Evolutionary conservation across 2,329 filamentous ascomycete species (phyloP).

Genomic region (Rhynchosporium secalis): DNA sequence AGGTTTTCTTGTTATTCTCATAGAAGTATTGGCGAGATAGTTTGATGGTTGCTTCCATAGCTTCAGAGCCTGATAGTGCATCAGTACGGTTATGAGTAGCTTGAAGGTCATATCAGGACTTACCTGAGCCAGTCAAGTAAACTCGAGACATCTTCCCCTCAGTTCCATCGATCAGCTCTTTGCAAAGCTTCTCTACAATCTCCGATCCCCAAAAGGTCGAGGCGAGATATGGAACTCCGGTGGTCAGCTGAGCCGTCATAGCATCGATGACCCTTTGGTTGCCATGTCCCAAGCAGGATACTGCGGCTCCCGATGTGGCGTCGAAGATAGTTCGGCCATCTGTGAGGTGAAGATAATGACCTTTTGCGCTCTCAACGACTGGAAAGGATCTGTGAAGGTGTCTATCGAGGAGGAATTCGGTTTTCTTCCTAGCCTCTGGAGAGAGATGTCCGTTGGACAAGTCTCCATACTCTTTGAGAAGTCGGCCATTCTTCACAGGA

Average conservation of each 20-base stretch:
- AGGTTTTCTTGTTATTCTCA: slow-evolving; percentile 48
- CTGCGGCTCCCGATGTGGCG: slow-evolving; percentile 71
- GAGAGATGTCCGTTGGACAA: slow-evolving; percentile 9
- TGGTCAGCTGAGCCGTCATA: slow-evolving; percentile 57
- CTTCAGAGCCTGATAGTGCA: slow-evolving; percentile 57
- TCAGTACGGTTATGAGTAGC: not conserved
- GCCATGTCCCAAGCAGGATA: slow-evolving; percentile 69
- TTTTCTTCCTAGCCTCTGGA: slow-evolving; percentile 21
- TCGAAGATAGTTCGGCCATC: slow-evolving; percentile 65
- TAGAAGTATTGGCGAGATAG: slow-evolving; percentile 65
- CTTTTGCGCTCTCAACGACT: slow-evolving; percentile 33
- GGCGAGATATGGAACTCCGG: slow-evolving; percentile 57
- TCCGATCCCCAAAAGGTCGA: slow-evolving; percentile 58
- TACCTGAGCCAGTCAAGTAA: slow-evolving; percentile 60
- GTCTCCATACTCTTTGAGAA: slow-evolving; percentile 19
- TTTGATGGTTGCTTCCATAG: slow-evolving; percentile 68
- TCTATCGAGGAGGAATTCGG: slow-evolving; percentile 34
- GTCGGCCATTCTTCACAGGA: slow-evolving; percentile 5
- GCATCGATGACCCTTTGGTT: slow-evolving; percentile 60
- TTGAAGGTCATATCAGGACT: not conserved
- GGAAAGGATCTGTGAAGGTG: slow-evolving; percentile 36
- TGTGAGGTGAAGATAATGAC: slow-evolving; percentile 35
- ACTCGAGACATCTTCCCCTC: slow-evolving; percentile 51
- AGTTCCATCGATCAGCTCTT: slow-evolving; percentile 44
- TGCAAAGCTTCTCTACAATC: slow-evolving; percentile 50